Percentiles rank a stretch among this genome's conserved stretches.
Conservation (phyloP, 306 rosid genomes). For the cucumber (Cucumis sativus) region DNA sequence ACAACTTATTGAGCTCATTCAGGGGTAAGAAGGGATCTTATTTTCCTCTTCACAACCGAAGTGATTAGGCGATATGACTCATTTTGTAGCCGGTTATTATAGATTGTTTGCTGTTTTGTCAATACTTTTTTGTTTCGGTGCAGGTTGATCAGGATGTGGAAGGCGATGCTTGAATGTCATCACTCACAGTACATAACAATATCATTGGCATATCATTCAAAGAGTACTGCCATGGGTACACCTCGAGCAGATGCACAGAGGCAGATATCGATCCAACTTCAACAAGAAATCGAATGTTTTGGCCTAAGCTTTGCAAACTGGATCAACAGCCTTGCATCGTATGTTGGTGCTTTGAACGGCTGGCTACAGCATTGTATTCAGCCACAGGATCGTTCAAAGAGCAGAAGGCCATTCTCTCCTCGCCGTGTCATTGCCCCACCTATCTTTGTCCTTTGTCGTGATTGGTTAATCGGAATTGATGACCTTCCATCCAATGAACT, state of each 20-base stretch:
- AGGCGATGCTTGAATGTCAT: conserved; percentile 96
- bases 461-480: conserved; percentile 69
- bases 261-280: conserved; percentile 43
- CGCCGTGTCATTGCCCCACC: conserved; percentile 76
- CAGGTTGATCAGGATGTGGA: conserved; percentile 92
- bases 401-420: conserved; percentile 72
- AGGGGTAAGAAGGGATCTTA: conserved; percentile 42
- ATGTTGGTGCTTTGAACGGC: conserved; percentile 64
- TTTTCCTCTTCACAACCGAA: neutral
- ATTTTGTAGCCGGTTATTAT: neutral
- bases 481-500: conserved; percentile 69
- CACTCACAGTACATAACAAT: conserved; percentile 95
- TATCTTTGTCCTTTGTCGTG: conserved; percentile 67
- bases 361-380: conserved; percentile 75
- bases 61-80: neutral
- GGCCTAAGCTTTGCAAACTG: conserved; percentile 89
- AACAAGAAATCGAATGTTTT: conserved; percentile 70
- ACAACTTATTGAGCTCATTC: conserved; percentile 64
- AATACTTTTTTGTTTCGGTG: neutral
- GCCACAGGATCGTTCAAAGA: conserved; percentile 64
- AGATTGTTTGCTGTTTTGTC: neutral
- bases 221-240: conserved; percentile 26
- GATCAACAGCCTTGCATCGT: conserved; percentile 83
- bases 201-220: conserved; percentile 88
- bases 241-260: conserved; percentile 46